Percentiles rank a stretch among this genome's conserved stretches.
These are phyloP conservation scores for Apophysomyces elegans DNA, from an alignment of 371 early-diverging fungal species.

Conservation along the genomic window DNA sequence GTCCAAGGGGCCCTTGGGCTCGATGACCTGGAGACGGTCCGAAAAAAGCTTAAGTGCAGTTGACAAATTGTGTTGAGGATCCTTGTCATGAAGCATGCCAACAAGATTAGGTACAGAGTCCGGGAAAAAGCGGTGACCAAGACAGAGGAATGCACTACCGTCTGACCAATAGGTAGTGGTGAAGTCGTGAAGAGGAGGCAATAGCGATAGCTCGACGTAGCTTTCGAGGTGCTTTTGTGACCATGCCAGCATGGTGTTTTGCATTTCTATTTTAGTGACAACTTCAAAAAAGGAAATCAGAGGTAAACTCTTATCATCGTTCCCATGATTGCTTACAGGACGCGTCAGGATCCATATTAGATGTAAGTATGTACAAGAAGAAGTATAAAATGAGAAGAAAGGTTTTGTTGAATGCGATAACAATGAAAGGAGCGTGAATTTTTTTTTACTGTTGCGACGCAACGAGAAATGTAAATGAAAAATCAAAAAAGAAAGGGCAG, in stretches of 20 bases:
- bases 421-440: slow-evolving; percentile 9
- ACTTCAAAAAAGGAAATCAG: slow-evolving; percentile 11
- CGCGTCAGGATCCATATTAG: slow-evolving; percentile 11
- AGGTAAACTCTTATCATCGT: not conserved
- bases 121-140: slow-evolving; percentile 44
- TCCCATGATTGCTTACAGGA: slow-evolving; percentile 1
- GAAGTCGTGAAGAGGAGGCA: slow-evolving; percentile 22
- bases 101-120: slow-evolving; percentile 29
- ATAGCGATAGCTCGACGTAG: slow-evolving; percentile 32
- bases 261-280: slow-evolving; percentile 10
- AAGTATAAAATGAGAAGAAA: not conserved
- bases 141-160: slow-evolving; percentile 29
- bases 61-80: slow-evolving; percentile 6
- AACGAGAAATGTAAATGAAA: slow-evolving; percentile 1
- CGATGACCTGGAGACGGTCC: slow-evolving; percentile 14
- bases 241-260: slow-evolving; percentile 48
- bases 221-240: slow-evolving; percentile 35
- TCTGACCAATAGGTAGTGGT: slow-evolving; percentile 18
- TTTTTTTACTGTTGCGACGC: slow-evolving; percentile 4
- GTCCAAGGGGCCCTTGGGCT: not conserved
- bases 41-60: slow-evolving; percentile 19
- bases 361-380: slow-evolving; percentile 10
- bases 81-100: slow-evolving; percentile 14
- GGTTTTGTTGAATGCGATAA: not conserved
- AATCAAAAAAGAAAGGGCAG: slow-evolving; percentile 4